phyloP scores from a whole-genome alignment of 495 filamentous ascomycete species.

The Apodospora peruviana region DNA sequence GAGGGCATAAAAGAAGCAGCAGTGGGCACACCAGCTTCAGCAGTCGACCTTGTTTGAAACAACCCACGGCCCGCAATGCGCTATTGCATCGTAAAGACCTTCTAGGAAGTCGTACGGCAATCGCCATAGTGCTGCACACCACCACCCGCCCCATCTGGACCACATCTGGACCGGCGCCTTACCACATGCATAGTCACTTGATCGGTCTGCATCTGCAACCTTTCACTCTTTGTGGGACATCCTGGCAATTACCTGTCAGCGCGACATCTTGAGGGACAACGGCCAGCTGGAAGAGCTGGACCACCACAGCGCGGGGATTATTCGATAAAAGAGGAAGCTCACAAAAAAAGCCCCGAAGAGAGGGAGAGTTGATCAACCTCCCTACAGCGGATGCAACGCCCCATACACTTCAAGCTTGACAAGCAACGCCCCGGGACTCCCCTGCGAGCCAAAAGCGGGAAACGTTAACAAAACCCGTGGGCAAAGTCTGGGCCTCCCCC shows the following conservation, averaged over 20 bases:
- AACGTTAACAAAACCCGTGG: too few relatives aligned
- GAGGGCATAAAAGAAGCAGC: too few relatives aligned
- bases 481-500: slow-evolving; percentile 8
- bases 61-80: too few relatives aligned
- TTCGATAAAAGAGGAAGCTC: too few relatives aligned
- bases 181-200: slow-evolving; percentile 28
- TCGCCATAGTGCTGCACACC: slow-evolving; percentile 1
- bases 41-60: too few relatives aligned
- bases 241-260: slow-evolving; percentile 11
- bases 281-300: too few relatives aligned
- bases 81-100: too few relatives aligned
- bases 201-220: slow-evolving; percentile 28
- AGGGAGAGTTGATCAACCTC: not conserved
- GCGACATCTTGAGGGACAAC: not conserved
- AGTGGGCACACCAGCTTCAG: too few relatives aligned
- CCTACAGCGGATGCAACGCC: too few relatives aligned
- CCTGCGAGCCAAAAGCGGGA: slow-evolving; percentile 2
- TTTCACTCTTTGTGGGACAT: slow-evolving; percentile 19
- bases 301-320: too few relatives aligned
- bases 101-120: not conserved
- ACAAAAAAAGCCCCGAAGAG: too few relatives aligned
- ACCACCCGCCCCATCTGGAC: not conserved
- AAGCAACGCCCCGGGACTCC: not conserved
- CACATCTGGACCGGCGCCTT: slow-evolving; percentile 14
- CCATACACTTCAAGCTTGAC: too few relatives aligned